Conservation (phyloP, 1,284 basidiomycete genomes). For the Leucoagaricus sp. region DNA sequence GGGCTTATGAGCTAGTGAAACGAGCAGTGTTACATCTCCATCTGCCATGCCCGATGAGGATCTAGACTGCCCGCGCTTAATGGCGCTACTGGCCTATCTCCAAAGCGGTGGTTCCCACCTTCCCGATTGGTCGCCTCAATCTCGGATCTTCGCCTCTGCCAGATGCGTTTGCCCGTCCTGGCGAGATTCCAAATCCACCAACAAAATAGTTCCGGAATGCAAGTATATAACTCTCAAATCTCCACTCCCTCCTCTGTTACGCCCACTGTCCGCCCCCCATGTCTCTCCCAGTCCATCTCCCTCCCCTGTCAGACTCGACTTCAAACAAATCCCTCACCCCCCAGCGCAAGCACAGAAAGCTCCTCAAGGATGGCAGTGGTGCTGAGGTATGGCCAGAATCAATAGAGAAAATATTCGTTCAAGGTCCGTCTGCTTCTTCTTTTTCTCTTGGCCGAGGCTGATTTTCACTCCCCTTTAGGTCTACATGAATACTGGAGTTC, state of each 20-base stretch:
- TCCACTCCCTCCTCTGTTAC: slow-evolving; percentile 26
- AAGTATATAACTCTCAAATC: slow-evolving; percentile 33
- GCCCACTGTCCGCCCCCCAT: slow-evolving; percentile 21
- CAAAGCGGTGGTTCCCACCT: slow-evolving; percentile 32
- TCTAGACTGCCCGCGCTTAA: slow-evolving; percentile 10
- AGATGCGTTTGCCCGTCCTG: slow-evolving; percentile 19
- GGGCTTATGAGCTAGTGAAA: slow-evolving; percentile 16
- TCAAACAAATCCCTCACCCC: slow-evolving; percentile 60
- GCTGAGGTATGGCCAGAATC: slow-evolving; percentile 77
- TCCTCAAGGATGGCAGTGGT: slow-evolving; percentile 77
- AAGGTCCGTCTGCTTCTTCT: slow-evolving; percentile 45
- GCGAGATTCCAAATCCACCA: slow-evolving; percentile 25
- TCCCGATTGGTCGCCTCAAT: slow-evolving; percentile 27
- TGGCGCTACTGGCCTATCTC: slow-evolving; percentile 25
- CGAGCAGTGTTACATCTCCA: slow-evolving; percentile 22
- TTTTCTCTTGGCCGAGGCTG: slow-evolving; percentile 6
- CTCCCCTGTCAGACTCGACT: slow-evolving; percentile 29
- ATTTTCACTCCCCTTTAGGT: slow-evolving; percentile 40
- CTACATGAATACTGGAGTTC: slow-evolving; percentile 76
- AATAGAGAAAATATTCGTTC: slow-evolving; percentile 74
- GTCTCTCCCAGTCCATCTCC: slow-evolving; percentile 27
- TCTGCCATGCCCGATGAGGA: slow-evolving; percentile 13
- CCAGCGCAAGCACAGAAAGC: slow-evolving; percentile 78
- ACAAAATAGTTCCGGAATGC: slow-evolving; percentile 28
- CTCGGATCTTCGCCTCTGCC: slow-evolving; percentile 34